Evolutionary conservation across 2,329 filamentous ascomycete genomes (phyloP).

Genomic region (Fusarium subtropicale): DNA sequence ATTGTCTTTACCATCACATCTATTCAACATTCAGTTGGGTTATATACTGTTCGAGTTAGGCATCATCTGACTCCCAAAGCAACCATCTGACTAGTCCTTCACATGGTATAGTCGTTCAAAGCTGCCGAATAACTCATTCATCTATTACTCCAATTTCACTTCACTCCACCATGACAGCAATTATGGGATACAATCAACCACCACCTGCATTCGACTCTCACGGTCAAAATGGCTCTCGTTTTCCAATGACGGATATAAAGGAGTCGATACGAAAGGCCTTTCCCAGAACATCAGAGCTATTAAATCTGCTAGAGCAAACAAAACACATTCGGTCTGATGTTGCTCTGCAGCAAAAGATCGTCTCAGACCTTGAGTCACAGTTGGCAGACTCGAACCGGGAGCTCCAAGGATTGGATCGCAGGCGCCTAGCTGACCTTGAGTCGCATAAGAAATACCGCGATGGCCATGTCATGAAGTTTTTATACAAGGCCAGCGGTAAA

Average conservation of each 20-base stretch:
- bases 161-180: conserved; percentile 8
- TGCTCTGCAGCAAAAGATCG: conserved; percentile 58
- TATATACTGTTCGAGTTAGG: background rate
- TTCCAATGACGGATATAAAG: conserved; percentile 48
- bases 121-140: background rate
- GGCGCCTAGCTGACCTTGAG: conserved; percentile 60
- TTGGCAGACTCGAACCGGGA: conserved; percentile 52
- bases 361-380: conserved; percentile 59
- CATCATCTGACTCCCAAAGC: conserved; percentile 23
- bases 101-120: background rate
- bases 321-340: conserved; percentile 61
- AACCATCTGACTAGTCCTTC: conserved; percentile 26
- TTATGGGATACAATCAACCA: conserved; percentile 11
- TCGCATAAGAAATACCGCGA: conserved; percentile 66
- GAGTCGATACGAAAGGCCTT: conserved; percentile 55
- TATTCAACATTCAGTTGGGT: background rate
- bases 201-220: conserved; percentile 6
- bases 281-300: conserved; percentile 57
- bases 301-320: conserved; percentile 60
- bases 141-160: conserved; percentile 1
- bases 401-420: conserved; percentile 54
- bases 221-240: background rate
- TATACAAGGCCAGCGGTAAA: conserved; percentile 63
- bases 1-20: background rate
- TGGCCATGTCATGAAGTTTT: conserved; percentile 63